phyloP scores from a whole-genome alignment of 352 stramenopile genomes.

The Pythium brachiatum region DNA sequence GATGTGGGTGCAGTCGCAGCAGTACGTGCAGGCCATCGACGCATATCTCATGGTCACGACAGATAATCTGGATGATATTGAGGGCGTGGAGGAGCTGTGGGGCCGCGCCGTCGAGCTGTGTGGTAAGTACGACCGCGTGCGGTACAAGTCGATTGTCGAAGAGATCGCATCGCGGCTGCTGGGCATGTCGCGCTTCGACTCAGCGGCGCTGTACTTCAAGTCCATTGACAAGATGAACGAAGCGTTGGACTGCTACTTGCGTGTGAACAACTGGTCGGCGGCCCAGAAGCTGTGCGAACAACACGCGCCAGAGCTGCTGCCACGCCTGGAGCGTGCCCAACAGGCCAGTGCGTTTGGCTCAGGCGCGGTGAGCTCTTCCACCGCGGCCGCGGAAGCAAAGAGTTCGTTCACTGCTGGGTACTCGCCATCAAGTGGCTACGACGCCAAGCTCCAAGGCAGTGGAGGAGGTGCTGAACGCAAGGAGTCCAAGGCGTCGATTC shows the following conservation, averaged over 20 bases:
- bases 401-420: conserved; percentile 33
- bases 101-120: conserved; percentile 87
- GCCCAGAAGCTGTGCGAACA: conserved; percentile 80
- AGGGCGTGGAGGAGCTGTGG: conserved; percentile 89
- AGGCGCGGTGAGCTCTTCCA: conserved; percentile 22
- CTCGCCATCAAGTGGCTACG: conserved; percentile 41
- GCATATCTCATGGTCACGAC: conserved; percentile 85
- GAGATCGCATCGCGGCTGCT: conserved; percentile 85
- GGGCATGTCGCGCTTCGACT: conserved; percentile 81
- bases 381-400: conserved; percentile 47
- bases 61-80: conserved; percentile 62
- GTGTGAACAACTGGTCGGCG: conserved; percentile 71
- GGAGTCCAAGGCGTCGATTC: conserved; percentile 39
- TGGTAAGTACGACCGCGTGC: conserved; percentile 79
- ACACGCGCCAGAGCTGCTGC: conserved; percentile 74
- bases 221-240: conserved; percentile 91
- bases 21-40: conserved; percentile 92
- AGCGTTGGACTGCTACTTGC: conserved; percentile 85
- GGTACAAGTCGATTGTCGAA: conserved; percentile 88
- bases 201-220: conserved; percentile 87
- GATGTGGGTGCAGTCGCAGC: conserved; percentile 84
- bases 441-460: conserved; percentile 40
- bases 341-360: conserved; percentile 75
- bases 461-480: conserved; percentile 40
- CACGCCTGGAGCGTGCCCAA: conserved; percentile 76